Percentiles rank a stretch among this genome's conserved stretches.
Conservation (phyloP, 2,329 filamentous ascomycete genomes). For the Pseudogymnoascus sp. region DNA sequence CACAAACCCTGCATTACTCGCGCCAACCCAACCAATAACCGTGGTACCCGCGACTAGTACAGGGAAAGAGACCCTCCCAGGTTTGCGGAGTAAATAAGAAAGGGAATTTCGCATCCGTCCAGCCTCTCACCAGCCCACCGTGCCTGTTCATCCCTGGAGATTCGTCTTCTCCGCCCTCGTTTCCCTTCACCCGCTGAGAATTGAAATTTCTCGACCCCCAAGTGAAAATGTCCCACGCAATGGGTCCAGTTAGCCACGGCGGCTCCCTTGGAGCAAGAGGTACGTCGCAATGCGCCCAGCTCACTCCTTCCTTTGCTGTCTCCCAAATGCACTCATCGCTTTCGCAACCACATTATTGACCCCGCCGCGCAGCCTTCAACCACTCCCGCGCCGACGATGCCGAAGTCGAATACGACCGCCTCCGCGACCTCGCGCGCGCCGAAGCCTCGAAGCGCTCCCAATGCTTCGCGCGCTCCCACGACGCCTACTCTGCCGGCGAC, state of each 20-base stretch:
- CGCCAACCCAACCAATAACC: neutral
- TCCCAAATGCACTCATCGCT: constrained; percentile 11
- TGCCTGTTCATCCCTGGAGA: neutral
- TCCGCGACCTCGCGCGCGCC: constrained; percentile 72
- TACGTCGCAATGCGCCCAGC: neutral
- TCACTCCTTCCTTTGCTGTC: constrained; percentile 11
- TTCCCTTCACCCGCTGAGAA: neutral
- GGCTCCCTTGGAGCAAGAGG: neutral
- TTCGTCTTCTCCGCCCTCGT: neutral
- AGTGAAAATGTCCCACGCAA: neutral
- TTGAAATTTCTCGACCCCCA: neutral
- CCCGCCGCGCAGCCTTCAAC: constrained; percentile 57
- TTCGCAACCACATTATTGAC: neutral
- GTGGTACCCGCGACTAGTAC: neutral
- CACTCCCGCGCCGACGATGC: constrained; percentile 56
- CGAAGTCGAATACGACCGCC: constrained; percentile 85
- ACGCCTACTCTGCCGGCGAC: constrained; percentile 78
- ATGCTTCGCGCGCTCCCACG: constrained; percentile 69
- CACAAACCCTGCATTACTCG: neutral
- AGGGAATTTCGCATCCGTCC: neutral
- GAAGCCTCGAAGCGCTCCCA: constrained; percentile 70
- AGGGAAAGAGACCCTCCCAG: neutral
- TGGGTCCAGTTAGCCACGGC: neutral
- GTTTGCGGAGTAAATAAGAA: neutral
- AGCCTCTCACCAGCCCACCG: neutral